phyloP scores from a whole-genome alignment of 2,329 filamentous ascomycete genomes.

The Paraconiothyrium brasiliense region DNA sequence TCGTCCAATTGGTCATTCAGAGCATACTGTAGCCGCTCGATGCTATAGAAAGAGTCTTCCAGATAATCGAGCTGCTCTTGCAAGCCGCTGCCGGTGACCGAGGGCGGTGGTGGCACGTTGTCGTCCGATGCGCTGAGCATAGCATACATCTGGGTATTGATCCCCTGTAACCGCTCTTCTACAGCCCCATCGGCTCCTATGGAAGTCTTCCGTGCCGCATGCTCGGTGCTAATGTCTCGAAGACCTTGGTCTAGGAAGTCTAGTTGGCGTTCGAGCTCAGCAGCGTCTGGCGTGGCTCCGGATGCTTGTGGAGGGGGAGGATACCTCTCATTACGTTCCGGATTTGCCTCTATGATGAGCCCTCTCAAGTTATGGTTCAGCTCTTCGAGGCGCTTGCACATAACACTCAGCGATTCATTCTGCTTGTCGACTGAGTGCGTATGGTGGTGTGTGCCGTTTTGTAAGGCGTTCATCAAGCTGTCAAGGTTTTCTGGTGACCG shows the following conservation, averaged over 20 bases:
- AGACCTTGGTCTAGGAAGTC: slow-evolving; percentile 76
- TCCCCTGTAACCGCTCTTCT: slow-evolving; percentile 53
- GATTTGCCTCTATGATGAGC: slow-evolving; percentile 71
- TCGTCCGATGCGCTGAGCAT: slow-evolving; percentile 55
- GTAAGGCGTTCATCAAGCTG: slow-evolving; percentile 51
- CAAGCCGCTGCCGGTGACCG: slow-evolving; percentile 64
- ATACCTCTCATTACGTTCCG: slow-evolving; percentile 52
- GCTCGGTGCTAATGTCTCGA: slow-evolving; percentile 67
- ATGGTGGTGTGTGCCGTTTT: slow-evolving; percentile 46
- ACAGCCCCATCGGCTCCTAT: slow-evolving; percentile 41
- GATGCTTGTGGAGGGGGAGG: slow-evolving; percentile 37
- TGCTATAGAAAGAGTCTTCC: slow-evolving; percentile 65
- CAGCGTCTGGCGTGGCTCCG: slow-evolving; percentile 30
- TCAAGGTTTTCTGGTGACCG: slow-evolving; percentile 73
- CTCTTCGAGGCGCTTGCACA: slow-evolving; percentile 72
- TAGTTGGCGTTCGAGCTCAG: slow-evolving; percentile 64
- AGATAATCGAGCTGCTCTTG: slow-evolving; percentile 75
- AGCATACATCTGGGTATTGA: slow-evolving; percentile 71
- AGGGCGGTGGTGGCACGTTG: slow-evolving; percentile 66
- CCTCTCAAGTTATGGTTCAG: slow-evolving; percentile 74
- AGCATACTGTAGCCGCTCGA: slow-evolving; percentile 46
- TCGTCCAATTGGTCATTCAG: slow-evolving; percentile 42
- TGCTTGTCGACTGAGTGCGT: slow-evolving; percentile 39
- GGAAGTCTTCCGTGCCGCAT: slow-evolving; percentile 49
- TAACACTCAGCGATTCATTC: slow-evolving; percentile 65